These are phyloP conservation scores for Excoecaria cochinchinensis DNA, from an alignment of 345 rosid species.

Conservation along the genomic window DNA sequence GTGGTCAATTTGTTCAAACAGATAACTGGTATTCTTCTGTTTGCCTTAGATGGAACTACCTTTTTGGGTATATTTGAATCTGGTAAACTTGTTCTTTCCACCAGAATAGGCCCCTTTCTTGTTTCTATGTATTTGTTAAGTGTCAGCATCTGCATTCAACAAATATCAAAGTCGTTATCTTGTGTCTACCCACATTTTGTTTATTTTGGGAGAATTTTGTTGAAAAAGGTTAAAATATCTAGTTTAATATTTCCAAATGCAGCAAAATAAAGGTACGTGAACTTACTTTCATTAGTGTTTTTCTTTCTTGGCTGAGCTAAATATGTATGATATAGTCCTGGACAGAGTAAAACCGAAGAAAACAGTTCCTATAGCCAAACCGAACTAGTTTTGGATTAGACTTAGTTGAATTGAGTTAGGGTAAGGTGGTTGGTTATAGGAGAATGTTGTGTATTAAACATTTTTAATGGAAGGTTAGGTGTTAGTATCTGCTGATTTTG, in stretches of 20 bases:
- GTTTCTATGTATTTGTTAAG: background rate
- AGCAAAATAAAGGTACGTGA: background rate
- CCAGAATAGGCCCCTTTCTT: background rate
- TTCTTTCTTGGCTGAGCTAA: no score
- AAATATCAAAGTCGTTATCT: conserved; percentile 5
- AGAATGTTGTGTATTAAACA: background rate
- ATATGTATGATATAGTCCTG: background rate
- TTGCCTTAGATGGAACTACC: background rate
- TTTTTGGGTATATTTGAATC: background rate
- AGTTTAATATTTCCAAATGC: background rate
- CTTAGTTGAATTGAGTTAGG: no score
- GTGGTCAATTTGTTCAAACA: background rate
- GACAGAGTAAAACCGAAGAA: background rate
- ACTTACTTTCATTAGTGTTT: no score
- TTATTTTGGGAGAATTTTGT: background rate
- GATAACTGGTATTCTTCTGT: background rate
- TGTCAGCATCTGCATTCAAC: background rate
- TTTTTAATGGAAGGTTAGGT: background rate
- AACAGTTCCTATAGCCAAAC: background rate
- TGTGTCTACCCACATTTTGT: background rate
- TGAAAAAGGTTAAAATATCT: conserved; percentile 1
- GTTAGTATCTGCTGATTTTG: background rate
- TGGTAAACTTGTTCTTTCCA: background rate
- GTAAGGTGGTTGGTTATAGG: background rate
- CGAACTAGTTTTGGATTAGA: no score